Conservation (phyloP, 2,329 filamentous ascomycete species). For the Cordyceps cateniannulata region DNA sequence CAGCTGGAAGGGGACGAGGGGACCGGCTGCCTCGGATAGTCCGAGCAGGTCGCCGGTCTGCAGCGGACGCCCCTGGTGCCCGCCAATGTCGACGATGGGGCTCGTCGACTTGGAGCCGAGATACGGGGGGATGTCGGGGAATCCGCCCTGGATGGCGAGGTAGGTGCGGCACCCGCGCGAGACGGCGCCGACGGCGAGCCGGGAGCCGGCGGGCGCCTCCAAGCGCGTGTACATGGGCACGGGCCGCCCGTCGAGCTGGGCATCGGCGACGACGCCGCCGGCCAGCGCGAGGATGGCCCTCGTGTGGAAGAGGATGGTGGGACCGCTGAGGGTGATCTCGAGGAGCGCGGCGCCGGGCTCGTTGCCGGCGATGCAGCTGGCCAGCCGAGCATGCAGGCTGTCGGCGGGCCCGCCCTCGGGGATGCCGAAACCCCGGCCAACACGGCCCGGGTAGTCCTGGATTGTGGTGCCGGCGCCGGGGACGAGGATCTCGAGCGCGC, state of each 20-base stretch:
- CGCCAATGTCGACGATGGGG: slow-evolving; percentile 51
- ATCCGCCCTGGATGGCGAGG: slow-evolving; percentile 42
- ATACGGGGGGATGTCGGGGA: slow-evolving; percentile 42
- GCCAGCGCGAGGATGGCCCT: slow-evolving; percentile 50
- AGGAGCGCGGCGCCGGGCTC: slow-evolving; percentile 42
- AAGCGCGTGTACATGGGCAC: slow-evolving; percentile 50
- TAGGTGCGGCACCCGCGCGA: slow-evolving; percentile 50
- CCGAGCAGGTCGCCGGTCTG: slow-evolving; percentile 46
- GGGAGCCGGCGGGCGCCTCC: slow-evolving; percentile 38
- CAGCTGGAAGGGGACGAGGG: slow-evolving; percentile 6
- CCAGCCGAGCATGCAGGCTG: slow-evolving; percentile 48
- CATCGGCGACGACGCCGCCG: slow-evolving; percentile 48
- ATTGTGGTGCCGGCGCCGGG: slow-evolving; percentile 52
- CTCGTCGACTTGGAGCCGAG: slow-evolving; percentile 55
- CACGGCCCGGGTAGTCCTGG: slow-evolving; percentile 53
- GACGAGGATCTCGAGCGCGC: slow-evolving; percentile 49
- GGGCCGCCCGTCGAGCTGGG: slow-evolving; percentile 40
- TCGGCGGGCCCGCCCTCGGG: slow-evolving; percentile 58
- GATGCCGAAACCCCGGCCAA: slow-evolving; percentile 50
- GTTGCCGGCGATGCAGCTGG: slow-evolving; percentile 56
- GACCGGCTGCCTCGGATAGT: slow-evolving; percentile 22
- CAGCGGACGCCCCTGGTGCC: slow-evolving; percentile 51
- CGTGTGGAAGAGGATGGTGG: slow-evolving; percentile 49
- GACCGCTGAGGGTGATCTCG: slow-evolving; percentile 55
- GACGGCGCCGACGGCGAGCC: slow-evolving; percentile 47